Percentiles rank a stretch among this genome's conserved stretches.
Evolutionary conservation across 495 filamentous ascomycete genomes (phyloP).

Genomic region (Mytilinidion resinicola): DNA sequence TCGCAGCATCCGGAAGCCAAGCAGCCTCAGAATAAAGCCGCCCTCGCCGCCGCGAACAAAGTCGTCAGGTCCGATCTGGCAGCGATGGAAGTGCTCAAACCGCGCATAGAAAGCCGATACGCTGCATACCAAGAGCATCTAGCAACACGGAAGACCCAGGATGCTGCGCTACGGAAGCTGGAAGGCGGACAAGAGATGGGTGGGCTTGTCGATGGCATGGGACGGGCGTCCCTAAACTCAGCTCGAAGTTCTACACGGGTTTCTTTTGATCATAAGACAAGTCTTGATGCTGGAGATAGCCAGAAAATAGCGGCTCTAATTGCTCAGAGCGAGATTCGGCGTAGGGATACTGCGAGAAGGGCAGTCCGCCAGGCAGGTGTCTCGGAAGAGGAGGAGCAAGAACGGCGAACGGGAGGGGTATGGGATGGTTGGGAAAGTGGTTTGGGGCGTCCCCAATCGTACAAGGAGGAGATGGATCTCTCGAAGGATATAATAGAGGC

Average conservation of each 20-base stretch:
- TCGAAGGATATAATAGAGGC: slow-evolving; percentile 20
- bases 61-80: slow-evolving; percentile 49
- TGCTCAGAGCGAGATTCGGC: slow-evolving; percentile 64
- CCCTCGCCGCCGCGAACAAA: slow-evolving; percentile 45
- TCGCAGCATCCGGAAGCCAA: slow-evolving; percentile 41
- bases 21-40: slow-evolving; percentile 43
- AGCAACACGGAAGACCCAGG: slow-evolving; percentile 32
- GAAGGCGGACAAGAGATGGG: slow-evolving; percentile 3
- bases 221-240: not conserved
- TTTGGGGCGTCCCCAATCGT: slow-evolving; percentile 17
- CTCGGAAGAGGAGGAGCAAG: slow-evolving; percentile 41
- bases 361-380: slow-evolving; percentile 50
- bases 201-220: slow-evolving; percentile 1
- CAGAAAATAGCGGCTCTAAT: slow-evolving; percentile 71
- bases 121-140: slow-evolving; percentile 54
- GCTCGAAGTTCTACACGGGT: not conserved
- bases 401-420: slow-evolving; percentile 34
- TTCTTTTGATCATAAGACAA: slow-evolving; percentile 8
- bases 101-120: slow-evolving; percentile 59
- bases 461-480: slow-evolving; percentile 33
- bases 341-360: slow-evolving; percentile 55
- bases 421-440: slow-evolving; percentile 56
- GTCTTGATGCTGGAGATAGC: slow-evolving; percentile 62
- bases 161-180: slow-evolving; percentile 28
- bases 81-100: slow-evolving; percentile 60